These are phyloP conservation scores for Chalciporus pseudorubinellus DNA, from an alignment of 768 basidiomycete species.

Conservation along the genomic window DNA sequence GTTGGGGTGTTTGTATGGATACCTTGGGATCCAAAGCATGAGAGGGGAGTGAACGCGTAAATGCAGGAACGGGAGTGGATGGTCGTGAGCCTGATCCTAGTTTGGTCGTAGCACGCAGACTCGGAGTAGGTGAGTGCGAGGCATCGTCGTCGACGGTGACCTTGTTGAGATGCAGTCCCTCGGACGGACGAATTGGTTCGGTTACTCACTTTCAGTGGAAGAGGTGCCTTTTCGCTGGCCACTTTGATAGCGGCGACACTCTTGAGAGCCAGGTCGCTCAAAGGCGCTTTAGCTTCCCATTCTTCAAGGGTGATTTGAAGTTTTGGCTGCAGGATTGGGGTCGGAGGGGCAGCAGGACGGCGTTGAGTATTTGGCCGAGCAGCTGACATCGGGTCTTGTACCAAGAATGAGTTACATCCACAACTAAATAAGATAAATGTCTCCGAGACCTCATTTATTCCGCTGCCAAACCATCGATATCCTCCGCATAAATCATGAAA, in stretches of 20 bases:
- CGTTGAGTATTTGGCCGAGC: slow-evolving; percentile 21
- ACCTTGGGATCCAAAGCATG: slow-evolving; percentile 71
- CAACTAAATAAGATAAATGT: background rate
- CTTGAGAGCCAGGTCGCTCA: slow-evolving; percentile 64
- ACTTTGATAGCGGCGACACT: slow-evolving; percentile 64
- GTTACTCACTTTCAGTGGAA: slow-evolving; percentile 74
- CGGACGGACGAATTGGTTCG: slow-evolving; percentile 2
- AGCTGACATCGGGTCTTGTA: slow-evolving; percentile 20
- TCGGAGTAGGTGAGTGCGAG: slow-evolving; percentile 34
- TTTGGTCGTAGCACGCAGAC: slow-evolving; percentile 38
- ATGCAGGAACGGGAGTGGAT: slow-evolving; percentile 36
- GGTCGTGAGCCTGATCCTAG: slow-evolving; percentile 45
- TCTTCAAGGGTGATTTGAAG: slow-evolving; percentile 72
- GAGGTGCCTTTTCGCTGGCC: slow-evolving; percentile 54
- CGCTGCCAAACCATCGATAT: slow-evolving; percentile 10
- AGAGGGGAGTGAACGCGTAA: slow-evolving; percentile 22
- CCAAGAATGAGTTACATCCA: background rate
- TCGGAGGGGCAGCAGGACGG: slow-evolving; percentile 26
- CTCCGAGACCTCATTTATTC: background rate
- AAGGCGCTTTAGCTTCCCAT: slow-evolving; percentile 84
- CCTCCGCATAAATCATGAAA: background rate
- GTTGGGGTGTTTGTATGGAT: slow-evolving; percentile 86
- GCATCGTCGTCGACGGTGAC: slow-evolving; percentile 38
- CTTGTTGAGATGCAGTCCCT: slow-evolving; percentile 39
- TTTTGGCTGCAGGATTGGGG: slow-evolving; percentile 36